A percentile compares a stretch with the other conserved stretches of the same genome.
Evolutionary conservation across 2,329 filamentous ascomycete genomes (phyloP).

Genomic region (Trichoderma sp.): DNA sequence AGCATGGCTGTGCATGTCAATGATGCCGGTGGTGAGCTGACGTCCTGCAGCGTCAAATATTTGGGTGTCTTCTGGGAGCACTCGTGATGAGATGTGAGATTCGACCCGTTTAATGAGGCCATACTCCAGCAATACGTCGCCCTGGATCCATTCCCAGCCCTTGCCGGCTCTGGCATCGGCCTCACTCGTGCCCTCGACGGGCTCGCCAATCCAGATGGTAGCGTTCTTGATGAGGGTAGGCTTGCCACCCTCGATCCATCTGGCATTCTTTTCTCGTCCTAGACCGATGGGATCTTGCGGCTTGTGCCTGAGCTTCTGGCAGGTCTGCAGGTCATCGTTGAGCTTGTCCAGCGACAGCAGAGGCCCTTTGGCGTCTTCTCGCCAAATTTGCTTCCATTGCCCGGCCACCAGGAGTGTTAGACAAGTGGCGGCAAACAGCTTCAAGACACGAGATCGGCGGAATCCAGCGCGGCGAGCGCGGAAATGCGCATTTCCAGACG

Average conservation of each 20-base stretch:
- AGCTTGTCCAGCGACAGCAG: conserved; percentile 55
- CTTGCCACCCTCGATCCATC: conserved; percentile 59
- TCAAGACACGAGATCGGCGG: conserved; percentile 48
- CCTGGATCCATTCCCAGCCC: conserved; percentile 59
- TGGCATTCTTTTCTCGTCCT: conserved; percentile 60
- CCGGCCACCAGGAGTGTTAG: conserved; percentile 54
- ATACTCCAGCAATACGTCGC: conserved; percentile 62
- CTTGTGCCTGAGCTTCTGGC: conserved; percentile 54
- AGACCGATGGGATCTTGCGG: conserved; percentile 57
- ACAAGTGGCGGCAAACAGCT: conserved; percentile 47
- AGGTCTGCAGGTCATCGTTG: conserved; percentile 55
- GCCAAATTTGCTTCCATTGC: conserved; percentile 48
- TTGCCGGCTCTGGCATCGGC: conserved; percentile 59
- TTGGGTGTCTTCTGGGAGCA: conserved; percentile 49
- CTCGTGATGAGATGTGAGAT: conserved; percentile 42
- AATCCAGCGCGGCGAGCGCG: conserved; percentile 33
- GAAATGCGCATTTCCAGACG: conserved; percentile 16
- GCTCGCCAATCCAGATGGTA: conserved; percentile 66
- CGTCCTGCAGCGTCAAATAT: conserved; percentile 61
- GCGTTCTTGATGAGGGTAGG: conserved; percentile 67
- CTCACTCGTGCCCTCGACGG: conserved; percentile 48
- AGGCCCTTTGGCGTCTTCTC: conserved; percentile 30
- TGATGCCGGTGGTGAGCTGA: conserved; percentile 65
- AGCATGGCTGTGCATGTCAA: conserved; percentile 72
- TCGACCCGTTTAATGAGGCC: conserved; percentile 62